Evolutionary conservation across 108 stramenopile species (phyloP).

Genomic region (Pseudonitzschia multiseries): DNA sequence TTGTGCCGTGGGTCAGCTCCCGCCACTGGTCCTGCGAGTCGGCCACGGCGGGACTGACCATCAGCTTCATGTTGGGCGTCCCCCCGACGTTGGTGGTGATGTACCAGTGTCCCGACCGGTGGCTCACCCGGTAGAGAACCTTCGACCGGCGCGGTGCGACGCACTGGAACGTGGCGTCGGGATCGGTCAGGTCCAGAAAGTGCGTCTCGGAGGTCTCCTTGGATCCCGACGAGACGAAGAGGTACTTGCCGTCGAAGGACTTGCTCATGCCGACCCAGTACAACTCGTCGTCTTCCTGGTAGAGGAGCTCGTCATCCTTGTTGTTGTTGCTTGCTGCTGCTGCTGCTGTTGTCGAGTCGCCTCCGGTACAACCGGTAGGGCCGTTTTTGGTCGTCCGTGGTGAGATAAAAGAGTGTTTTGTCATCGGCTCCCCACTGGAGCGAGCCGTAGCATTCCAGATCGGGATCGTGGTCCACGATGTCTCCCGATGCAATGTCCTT

Average conservation of each 20-base stretch:
- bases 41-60: constrained; percentile 51
- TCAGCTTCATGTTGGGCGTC: constrained; percentile 74
- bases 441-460: constrained; percentile 45
- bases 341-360: constrained; percentile 17
- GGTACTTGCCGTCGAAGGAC: constrained; percentile 58
- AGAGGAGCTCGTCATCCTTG: constrained; percentile 66
- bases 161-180: constrained; percentile 43
- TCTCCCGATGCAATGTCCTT: constrained; percentile 67
- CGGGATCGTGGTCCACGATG: constrained; percentile 49
- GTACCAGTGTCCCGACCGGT: constrained; percentile 65
- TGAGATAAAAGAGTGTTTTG: constrained; percentile 73
- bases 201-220: constrained; percentile 86
- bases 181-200: constrained; percentile 53
- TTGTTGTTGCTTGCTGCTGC: background rate
- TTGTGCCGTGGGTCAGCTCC: constrained; percentile 27
- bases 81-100: constrained; percentile 63
- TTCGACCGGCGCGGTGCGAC: constrained; percentile 61
- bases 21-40: constrained; percentile 49
- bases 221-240: constrained; percentile 53
- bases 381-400: constrained; percentile 73
- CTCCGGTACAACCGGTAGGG: constrained; percentile 68
- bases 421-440: constrained; percentile 85
- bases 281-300: constrained; percentile 72
- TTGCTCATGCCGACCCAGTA: constrained; percentile 57
- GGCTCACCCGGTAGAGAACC: constrained; percentile 66